These are phyloP conservation scores for Apiospora hydei DNA, from an alignment of 2,329 filamentous ascomycete genomes.

Conservation along the genomic window DNA sequence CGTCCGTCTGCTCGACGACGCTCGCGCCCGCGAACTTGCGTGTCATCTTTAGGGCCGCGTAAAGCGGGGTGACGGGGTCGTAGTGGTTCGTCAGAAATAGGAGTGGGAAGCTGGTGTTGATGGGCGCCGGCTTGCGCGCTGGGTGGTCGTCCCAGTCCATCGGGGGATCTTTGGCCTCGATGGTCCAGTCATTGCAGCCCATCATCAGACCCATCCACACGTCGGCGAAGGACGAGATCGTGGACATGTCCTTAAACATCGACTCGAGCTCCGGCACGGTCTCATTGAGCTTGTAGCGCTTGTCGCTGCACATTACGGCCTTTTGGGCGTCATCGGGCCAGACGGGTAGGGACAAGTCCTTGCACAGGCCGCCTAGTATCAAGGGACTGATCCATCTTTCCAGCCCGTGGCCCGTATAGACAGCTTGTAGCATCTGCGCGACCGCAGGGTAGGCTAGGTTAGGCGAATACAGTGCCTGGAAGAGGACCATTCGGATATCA, in stretches of 20 bases:
- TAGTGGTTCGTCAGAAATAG: conserved; percentile 64
- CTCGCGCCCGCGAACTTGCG: conserved; percentile 46
- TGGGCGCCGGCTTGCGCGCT: conserved; percentile 39
- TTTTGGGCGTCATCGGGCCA: conserved; percentile 40
- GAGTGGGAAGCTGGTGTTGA: conserved; percentile 59
- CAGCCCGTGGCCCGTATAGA: conserved; percentile 37
- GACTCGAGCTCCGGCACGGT: conserved; percentile 38
- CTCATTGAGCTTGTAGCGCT: conserved; percentile 44
- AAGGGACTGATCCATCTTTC: conserved; percentile 25
- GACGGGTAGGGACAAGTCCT: conserved; percentile 33
- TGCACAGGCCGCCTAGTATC: conserved; percentile 32
- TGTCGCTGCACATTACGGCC: conserved; percentile 46
- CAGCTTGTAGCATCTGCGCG: conserved; percentile 42
- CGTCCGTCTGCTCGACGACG: conserved; percentile 45
- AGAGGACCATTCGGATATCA: conserved; percentile 47
- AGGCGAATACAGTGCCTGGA: conserved; percentile 46
- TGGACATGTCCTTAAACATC: conserved; percentile 41
- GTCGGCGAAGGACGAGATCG: conserved; percentile 46
- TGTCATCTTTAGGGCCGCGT: conserved; percentile 51
- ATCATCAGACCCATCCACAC: conserved; percentile 45
- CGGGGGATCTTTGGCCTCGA: conserved; percentile 42
- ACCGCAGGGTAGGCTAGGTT: conserved; percentile 41
- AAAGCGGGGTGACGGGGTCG: conserved; percentile 66
- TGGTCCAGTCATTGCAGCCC: conserved; percentile 45
- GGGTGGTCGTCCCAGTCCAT: conserved; percentile 42